Conservation (phyloP, 345 rosid species). For the Psidium guajava region DNA sequence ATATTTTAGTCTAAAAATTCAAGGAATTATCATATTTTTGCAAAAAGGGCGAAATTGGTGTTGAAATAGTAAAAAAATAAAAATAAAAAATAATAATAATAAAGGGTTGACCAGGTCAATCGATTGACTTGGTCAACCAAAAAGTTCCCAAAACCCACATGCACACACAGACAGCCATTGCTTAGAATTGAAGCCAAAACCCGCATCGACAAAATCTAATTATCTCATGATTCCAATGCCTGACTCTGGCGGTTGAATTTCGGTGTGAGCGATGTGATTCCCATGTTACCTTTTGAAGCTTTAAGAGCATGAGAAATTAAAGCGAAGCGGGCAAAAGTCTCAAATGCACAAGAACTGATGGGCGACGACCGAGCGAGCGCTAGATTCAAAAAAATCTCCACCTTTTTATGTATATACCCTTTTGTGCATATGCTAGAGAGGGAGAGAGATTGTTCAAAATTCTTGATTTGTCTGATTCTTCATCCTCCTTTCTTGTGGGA, state of each 20-base stretch:
- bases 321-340: not conserved
- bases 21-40: too few species aligned
- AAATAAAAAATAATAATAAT: too few species aligned
- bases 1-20: too few species aligned
- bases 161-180: too few species aligned
- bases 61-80: too few species aligned
- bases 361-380: not conserved
- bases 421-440: not conserved
- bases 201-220: too few species aligned
- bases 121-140: too few species aligned
- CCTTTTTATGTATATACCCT: not conserved
- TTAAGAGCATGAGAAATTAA: not conserved
- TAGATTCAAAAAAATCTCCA: not conserved
- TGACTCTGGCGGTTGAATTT: not conserved
- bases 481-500: not conserved
- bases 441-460: not conserved
- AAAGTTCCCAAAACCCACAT: too few species aligned
- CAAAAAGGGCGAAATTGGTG: too few species aligned
- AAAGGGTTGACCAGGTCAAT: too few species aligned
- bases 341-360: not conserved
- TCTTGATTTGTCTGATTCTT: slow-evolving; percentile 2
- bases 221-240: not conserved
- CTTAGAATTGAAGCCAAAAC: too few species aligned
- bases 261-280: not conserved
- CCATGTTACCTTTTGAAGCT: not conserved